These are phyloP conservation scores for Fragaria iinumae DNA, from an alignment of 306 rosid genomes.

Conservation along the genomic window DNA sequence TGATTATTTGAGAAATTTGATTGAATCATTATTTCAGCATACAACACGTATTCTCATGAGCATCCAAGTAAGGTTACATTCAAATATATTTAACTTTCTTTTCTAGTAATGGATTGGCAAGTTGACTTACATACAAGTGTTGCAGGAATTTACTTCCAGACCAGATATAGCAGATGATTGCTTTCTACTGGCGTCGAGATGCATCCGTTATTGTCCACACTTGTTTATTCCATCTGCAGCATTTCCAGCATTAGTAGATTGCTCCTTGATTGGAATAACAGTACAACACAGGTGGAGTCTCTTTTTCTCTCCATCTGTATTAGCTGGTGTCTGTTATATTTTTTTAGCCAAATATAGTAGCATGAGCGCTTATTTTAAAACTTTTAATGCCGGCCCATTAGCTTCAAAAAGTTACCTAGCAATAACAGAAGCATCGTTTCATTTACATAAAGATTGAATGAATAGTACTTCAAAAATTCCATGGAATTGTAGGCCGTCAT, in stretches of 20 bases:
- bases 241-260: slow-evolving; percentile 88
- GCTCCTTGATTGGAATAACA: slow-evolving; percentile 93
- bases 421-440: background rate
- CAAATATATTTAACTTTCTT: background rate
- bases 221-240: slow-evolving; percentile 86
- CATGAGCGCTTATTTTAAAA: background rate
- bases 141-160: slow-evolving; percentile 97
- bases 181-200: slow-evolving; percentile 94
- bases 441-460: background rate
- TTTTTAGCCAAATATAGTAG: background rate
- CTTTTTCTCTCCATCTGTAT: background rate
- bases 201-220: slow-evolving; percentile 98
- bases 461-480: background rate
- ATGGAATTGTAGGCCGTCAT: background rate
- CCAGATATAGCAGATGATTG: slow-evolving; percentile 99
- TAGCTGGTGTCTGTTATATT: background rate
- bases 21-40: slow-evolving; percentile 82
- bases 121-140: slow-evolving; percentile 26
- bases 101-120: slow-evolving; percentile 13
- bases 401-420: background rate
- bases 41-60: slow-evolving; percentile 80
- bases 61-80: slow-evolving; percentile 64
- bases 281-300: slow-evolving; percentile 78
- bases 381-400: background rate
- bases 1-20: slow-evolving; percentile 80